Conservation (phyloP, 768 basidiomycete species). For the Suillus paluster region DNA sequence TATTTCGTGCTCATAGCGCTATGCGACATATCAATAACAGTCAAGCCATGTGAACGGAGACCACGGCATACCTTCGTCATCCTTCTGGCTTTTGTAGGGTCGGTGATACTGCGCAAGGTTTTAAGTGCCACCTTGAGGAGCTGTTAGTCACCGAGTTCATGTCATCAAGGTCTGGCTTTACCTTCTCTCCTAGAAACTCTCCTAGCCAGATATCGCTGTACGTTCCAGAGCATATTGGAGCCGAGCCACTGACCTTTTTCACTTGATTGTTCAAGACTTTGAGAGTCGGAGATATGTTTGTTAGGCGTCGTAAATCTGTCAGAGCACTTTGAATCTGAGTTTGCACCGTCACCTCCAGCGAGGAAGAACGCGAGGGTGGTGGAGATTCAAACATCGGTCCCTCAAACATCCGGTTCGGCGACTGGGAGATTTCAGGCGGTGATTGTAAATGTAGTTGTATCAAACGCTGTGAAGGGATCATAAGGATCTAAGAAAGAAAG, state of each 20-base stretch:
- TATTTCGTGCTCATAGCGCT: slow-evolving; percentile 65
- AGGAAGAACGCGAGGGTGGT: slow-evolving; percentile 21
- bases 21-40: neutral
- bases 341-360: slow-evolving; percentile 30
- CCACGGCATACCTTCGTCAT: slow-evolving; percentile 33
- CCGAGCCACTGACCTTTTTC: slow-evolving; percentile 36
- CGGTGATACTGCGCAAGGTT: slow-evolving; percentile 50
- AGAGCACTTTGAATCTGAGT: slow-evolving; percentile 51
- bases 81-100: slow-evolving; percentile 45
- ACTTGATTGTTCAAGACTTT: slow-evolving; percentile 60
- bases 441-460: neutral
- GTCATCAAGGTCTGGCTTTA: slow-evolving; percentile 15
- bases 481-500: neutral
- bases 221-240: slow-evolving; percentile 53
- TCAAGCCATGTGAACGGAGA: neutral
- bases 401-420: slow-evolving; percentile 12
- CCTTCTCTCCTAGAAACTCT: slow-evolving; percentile 58
- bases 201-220: slow-evolving; percentile 62
- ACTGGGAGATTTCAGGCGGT: neutral
- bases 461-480: slow-evolving; percentile 24
- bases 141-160: neutral
- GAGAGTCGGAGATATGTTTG: slow-evolving; percentile 57
- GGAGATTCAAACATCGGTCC: slow-evolving; percentile 29
- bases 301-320: slow-evolving; percentile 50
- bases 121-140: slow-evolving; percentile 58